A percentile compares a stretch with the other conserved stretches of the same genome.
phyloP scores from a whole-genome alignment of 2,329 filamentous ascomycete genomes.

The Botrytis elliptica region DNA sequence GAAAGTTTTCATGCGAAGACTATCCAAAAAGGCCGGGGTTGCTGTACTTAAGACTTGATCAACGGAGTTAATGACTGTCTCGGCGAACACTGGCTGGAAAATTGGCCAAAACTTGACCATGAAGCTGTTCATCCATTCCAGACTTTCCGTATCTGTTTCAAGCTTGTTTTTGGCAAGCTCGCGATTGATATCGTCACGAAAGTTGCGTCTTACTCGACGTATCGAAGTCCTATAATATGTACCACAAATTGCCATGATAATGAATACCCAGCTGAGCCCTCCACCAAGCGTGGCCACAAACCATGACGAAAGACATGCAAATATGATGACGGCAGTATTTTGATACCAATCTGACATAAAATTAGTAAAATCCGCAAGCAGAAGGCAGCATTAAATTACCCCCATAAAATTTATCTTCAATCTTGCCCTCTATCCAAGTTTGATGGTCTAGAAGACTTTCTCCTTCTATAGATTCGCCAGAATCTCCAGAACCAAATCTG shows the following conservation, averaged over 20 bases:
- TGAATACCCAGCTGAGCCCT: slow-evolving; percentile 87
- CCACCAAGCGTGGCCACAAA: slow-evolving; percentile 85
- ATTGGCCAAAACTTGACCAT: slow-evolving; percentile 99
- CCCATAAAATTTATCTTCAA: slow-evolving; percentile 89
- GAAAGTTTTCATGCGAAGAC: slow-evolving; percentile 89
- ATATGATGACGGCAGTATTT: slow-evolving; percentile 90
- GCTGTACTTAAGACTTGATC: slow-evolving; percentile 93
- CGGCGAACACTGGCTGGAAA: slow-evolving; percentile 88
- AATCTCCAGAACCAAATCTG: slow-evolving; percentile 69
- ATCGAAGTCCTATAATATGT: slow-evolving; percentile 97
- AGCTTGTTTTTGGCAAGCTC: slow-evolving; percentile 84
- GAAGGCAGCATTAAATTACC: slow-evolving; percentile 49
- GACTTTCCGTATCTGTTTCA: slow-evolving; percentile 85
- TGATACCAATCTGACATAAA: slow-evolving; percentile 85
- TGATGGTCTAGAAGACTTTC: slow-evolving; percentile 81
- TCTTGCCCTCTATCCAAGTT: slow-evolving; percentile 77
- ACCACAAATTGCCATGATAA: slow-evolving; percentile 87
- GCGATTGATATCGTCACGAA: slow-evolving; percentile 87
- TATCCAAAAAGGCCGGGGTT: slow-evolving; percentile 90
- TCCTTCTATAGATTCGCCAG: slow-evolving; percentile 47
- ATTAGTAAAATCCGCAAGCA: slow-evolving; percentile 23
- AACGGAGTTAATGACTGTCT: slow-evolving; percentile 89
- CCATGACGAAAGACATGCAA: slow-evolving; percentile 90
- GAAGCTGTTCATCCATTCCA: slow-evolving; percentile 99
- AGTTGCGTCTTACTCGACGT: slow-evolving; percentile 89